phyloP scores from a whole-genome alignment of 495 filamentous ascomycete species.

The Talaromyces stipitatus region DNA sequence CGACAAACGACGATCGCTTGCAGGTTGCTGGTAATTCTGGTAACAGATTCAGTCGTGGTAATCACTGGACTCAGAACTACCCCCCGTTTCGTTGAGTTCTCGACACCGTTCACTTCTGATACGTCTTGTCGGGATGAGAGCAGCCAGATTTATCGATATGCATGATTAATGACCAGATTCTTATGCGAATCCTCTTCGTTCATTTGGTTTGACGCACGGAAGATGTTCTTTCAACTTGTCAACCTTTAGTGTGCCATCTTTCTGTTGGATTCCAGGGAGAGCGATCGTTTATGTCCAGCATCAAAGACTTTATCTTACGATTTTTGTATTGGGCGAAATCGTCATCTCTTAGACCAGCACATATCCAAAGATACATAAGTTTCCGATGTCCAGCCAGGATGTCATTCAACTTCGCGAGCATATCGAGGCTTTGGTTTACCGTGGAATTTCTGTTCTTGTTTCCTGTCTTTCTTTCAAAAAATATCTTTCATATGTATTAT shows the following conservation, averaged over 20 bases:
- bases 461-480: background rate
- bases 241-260: background rate
- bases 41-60: conserved; percentile 27
- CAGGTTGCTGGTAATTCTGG: conserved; percentile 18
- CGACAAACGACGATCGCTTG: conserved; percentile 45
- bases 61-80: conserved; percentile 32
- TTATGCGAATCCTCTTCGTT: background rate
- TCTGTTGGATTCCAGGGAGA: conserved; percentile 4
- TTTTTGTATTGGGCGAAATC: conserved; percentile 7
- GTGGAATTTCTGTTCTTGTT: conserved; percentile 6
- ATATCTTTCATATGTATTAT: conserved; percentile 3
- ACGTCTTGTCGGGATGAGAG: background rate
- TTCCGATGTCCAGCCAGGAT: conserved; percentile 1
- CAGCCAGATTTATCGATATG: background rate
- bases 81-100: conserved; percentile 26
- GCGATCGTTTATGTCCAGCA: background rate
- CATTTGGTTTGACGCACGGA: background rate
- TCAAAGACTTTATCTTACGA: conserved; percentile 4
- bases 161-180: background rate
- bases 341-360: conserved; percentile 2
- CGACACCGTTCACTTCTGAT: background rate
- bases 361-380: conserved; percentile 8
- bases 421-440: conserved; percentile 9
- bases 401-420: conserved; percentile 1
- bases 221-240: conserved; percentile 3